Percentiles rank a stretch among this genome's conserved stretches.
These are phyloP conservation scores for Pythium sp. DNA, from an alignment of 352 stramenopile species.

Conservation along the genomic window DNA sequence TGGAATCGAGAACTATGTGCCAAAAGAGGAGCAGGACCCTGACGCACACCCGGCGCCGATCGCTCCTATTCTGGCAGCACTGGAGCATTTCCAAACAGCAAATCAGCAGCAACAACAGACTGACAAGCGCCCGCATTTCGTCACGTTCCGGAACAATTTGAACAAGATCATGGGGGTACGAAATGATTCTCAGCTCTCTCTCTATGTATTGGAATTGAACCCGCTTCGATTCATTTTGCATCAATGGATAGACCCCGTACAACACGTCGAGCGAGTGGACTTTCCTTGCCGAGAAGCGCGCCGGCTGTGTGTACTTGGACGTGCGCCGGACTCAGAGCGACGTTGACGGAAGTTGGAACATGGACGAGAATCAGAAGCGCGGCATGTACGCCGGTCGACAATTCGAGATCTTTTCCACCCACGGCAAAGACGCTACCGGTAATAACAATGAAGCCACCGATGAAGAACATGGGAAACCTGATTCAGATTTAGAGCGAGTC, in stretches of 20 bases:
- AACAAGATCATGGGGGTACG: constrained; percentile 81
- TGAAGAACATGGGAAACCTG: neutral
- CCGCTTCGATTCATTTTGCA: neutral
- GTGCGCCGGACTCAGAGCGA: constrained; percentile 48
- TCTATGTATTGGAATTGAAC: neutral
- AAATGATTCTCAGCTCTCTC: constrained; percentile 3
- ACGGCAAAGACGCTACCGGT: neutral
- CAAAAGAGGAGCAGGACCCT: constrained; percentile 52
- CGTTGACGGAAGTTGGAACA: constrained; percentile 36
- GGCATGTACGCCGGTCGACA: constrained; percentile 66
- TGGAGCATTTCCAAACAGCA: constrained; percentile 39
- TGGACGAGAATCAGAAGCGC: constrained; percentile 48
- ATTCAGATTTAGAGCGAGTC: constrained; percentile 17
- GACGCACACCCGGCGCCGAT: constrained; percentile 44
- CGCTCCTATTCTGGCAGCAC: constrained; percentile 38
- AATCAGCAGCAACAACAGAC: constrained; percentile 15
- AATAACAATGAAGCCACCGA: neutral
- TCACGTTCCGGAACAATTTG: constrained; percentile 79
- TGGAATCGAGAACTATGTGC: constrained; percentile 46
- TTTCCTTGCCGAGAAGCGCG: constrained; percentile 51
- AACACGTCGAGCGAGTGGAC: constrained; percentile 75
- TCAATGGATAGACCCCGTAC: constrained; percentile 55
- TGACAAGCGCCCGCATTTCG: constrained; percentile 37
- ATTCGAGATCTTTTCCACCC: constrained; percentile 64
- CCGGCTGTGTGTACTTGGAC: constrained; percentile 61